Conservation (phyloP, 768 basidiomycete genomes). For the Pholiota microspora region DNA sequence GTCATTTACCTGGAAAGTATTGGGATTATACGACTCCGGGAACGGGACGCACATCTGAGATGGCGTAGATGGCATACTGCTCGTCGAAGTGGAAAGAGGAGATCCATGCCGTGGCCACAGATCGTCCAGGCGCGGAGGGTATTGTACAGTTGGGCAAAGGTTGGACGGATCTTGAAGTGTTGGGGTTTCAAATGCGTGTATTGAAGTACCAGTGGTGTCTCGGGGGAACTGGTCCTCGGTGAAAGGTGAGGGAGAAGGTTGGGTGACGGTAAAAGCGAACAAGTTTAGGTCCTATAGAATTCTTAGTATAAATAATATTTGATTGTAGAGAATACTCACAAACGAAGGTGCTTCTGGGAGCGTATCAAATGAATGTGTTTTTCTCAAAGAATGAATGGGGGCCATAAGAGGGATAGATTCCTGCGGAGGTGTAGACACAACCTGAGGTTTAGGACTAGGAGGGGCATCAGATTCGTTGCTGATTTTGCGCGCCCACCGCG, state of each 20-base stretch:
- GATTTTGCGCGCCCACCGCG: background rate
- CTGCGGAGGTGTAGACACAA: background rate
- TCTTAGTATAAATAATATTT: background rate
- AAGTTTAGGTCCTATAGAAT: constrained; percentile 34
- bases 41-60: constrained; percentile 27
- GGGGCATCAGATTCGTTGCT: constrained; percentile 5
- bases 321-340: constrained; percentile 31
- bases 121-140: constrained; percentile 26
- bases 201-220: background rate
- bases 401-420: constrained; percentile 2
- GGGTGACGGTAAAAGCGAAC: constrained; percentile 36
- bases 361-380: constrained; percentile 31
- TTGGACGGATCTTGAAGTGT: constrained; percentile 10
- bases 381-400: constrained; percentile 19
- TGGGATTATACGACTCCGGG: constrained; percentile 24
- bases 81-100: constrained; percentile 32
- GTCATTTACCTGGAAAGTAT: constrained; percentile 12
- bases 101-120: constrained; percentile 43
- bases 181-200: constrained; percentile 9
- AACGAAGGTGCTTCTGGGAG: constrained; percentile 38
- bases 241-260: constrained; percentile 12
- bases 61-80: constrained; percentile 43
- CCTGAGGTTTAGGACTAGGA: constrained; percentile 3
- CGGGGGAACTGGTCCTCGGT: constrained; percentile 11
- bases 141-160: constrained; percentile 37